Evolutionary conservation across 2,329 filamentous ascomycete species (phyloP).

Genomic region (Alternaria arbusti): DNA sequence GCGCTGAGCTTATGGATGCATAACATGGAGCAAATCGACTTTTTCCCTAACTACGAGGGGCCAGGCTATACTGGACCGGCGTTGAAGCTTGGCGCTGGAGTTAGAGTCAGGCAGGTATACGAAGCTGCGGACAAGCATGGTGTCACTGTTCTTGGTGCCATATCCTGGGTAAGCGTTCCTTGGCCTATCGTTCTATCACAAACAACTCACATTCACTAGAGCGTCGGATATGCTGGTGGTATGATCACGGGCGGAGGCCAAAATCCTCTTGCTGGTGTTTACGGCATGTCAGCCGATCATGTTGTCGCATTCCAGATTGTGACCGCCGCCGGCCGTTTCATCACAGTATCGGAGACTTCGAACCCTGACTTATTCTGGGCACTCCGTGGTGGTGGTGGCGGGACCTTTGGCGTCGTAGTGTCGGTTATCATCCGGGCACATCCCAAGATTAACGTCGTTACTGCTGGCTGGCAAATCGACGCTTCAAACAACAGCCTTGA

Average conservation of each 20-base stretch:
- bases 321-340: conserved; percentile 21
- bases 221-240: conserved; percentile 55
- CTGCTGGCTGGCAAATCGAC: conserved; percentile 32
- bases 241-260: conserved; percentile 58
- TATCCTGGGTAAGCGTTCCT: conserved; percentile 20
- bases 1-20: conserved; percentile 41
- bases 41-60: conserved; percentile 29
- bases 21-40: conserved; percentile 37
- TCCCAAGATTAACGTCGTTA: conserved; percentile 27
- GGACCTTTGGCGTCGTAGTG: conserved; percentile 23
- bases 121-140: conserved; percentile 30
- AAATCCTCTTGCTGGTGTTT: conserved; percentile 56
- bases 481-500: conserved; percentile 26
- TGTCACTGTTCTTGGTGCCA: conserved; percentile 31
- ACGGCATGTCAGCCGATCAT: conserved; percentile 39
- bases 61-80: conserved; percentile 35
- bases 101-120: conserved; percentile 38
- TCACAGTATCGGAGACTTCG: conserved; percentile 6
- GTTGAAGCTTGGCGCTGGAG: conserved; percentile 37
- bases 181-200: not conserved
- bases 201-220: conserved; percentile 21
- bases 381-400: conserved; percentile 28
- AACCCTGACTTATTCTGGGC: conserved; percentile 34
- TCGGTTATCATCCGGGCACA: conserved; percentile 25
- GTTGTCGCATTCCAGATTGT: conserved; percentile 29